Evolutionary conservation across 2,329 filamentous ascomycete genomes (phyloP).

Genomic region (Erysiphe pulchra): DNA sequence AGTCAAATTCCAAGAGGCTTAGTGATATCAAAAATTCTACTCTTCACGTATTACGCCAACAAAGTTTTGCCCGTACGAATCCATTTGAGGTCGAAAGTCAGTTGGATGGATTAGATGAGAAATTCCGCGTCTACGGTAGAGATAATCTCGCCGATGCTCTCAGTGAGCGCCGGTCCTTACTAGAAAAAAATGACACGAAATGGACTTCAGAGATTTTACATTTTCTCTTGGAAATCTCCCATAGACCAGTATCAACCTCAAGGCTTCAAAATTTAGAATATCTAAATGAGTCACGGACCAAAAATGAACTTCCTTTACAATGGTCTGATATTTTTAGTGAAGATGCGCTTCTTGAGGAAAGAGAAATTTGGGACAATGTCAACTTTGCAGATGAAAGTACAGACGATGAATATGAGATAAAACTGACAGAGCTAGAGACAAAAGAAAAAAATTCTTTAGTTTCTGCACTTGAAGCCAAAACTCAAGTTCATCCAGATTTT

Average conservation of each 20-base stretch:
- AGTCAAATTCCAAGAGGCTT: slow-evolving; percentile 16
- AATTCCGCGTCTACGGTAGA: slow-evolving; percentile 55
- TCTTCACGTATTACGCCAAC: slow-evolving; percentile 24
- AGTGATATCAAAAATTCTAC: slow-evolving; percentile 22
- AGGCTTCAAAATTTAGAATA: slow-evolving; percentile 34
- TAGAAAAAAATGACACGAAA: slow-evolving; percentile 27
- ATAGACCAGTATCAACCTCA: slow-evolving; percentile 49
- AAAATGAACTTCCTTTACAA: slow-evolving; percentile 25
- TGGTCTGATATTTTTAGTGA: slow-evolving; percentile 62
- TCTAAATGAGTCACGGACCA: slow-evolving; percentile 20
- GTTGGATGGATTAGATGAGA: slow-evolving; percentile 55
- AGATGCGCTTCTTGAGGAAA: slow-evolving; percentile 43
- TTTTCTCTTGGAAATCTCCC: slow-evolving; percentile 55
- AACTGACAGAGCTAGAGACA: slow-evolving; percentile 13
- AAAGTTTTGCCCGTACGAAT: slow-evolving; percentile 39
- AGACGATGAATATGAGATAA: slow-evolving; percentile 18
- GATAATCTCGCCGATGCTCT: slow-evolving; percentile 56
- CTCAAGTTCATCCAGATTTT: slow-evolving; percentile 11
- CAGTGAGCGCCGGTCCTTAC: slow-evolving; percentile 27
- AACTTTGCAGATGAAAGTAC: slow-evolving; percentile 41
- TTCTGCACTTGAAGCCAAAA: slow-evolving; percentile 11
- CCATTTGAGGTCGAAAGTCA: slow-evolving; percentile 44
- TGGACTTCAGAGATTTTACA: slow-evolving; percentile 61
- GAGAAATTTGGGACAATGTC: slow-evolving; percentile 43
- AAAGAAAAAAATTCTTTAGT: slow-evolving; percentile 12